Evolutionary conservation across 495 filamentous ascomycete genomes (phyloP).

Genomic region (Lasiosphaeriaceae sp.): DNA sequence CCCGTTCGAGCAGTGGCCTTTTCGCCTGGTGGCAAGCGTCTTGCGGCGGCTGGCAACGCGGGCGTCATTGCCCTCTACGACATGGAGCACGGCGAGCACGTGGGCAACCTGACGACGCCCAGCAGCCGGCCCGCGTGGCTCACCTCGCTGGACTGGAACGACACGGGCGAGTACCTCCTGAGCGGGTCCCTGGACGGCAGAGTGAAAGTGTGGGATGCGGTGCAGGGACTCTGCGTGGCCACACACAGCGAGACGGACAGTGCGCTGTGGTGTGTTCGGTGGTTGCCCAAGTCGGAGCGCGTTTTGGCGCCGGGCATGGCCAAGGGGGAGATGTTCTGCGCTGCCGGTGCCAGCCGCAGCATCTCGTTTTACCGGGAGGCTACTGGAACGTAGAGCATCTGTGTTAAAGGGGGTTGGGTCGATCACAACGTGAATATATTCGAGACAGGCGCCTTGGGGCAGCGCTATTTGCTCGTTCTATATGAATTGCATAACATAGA

Average conservation of each 20-base stretch:
- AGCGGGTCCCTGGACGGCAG: constrained; percentile 89
- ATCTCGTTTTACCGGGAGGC: constrained; percentile 92
- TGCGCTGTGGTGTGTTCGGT: constrained; percentile 80
- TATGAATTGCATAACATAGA: too few relatives aligned
- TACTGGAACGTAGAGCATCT: constrained; percentile 55
- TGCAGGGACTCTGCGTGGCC: constrained; percentile 77
- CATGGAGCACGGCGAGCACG: constrained; percentile 84
- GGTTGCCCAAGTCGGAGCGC: constrained; percentile 69
- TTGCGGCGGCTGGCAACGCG: constrained; percentile 91
- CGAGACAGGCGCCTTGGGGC: too few relatives aligned
- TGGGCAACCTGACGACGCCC: constrained; percentile 69
- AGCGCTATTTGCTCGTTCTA: too few relatives aligned
- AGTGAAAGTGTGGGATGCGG: constrained; percentile 90
- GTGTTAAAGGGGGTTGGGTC: not conserved
- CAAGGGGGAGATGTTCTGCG: constrained; percentile 80
- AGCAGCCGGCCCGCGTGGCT: constrained; percentile 71
- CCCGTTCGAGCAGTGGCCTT: constrained; percentile 81
- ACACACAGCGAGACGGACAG: constrained; percentile 89
- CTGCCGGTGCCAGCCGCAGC: constrained; percentile 73
- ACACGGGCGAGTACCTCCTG: constrained; percentile 88
- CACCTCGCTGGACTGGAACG: constrained; percentile 84
- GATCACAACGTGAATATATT: too few relatives aligned
- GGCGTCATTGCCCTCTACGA: constrained; percentile 88
- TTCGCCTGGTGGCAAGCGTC: constrained; percentile 74
- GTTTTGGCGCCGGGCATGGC: constrained; percentile 40